These are phyloP conservation scores for Cryphonectria parasitica DNA, from an alignment of 2,329 filamentous ascomycete genomes.

Conservation along the genomic window DNA sequence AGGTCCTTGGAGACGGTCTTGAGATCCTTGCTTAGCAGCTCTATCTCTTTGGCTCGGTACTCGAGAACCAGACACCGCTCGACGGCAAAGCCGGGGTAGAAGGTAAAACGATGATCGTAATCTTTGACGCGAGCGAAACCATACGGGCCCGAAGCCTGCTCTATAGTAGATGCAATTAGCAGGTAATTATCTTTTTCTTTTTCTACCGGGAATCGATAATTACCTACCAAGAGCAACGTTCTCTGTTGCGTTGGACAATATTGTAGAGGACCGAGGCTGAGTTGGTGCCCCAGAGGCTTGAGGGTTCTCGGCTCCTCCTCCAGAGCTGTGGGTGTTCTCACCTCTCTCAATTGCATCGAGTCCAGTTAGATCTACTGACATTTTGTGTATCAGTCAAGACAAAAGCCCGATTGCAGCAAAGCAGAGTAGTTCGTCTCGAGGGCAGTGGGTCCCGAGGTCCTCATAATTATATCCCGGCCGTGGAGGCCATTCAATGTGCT, in stretches of 20 bases:
- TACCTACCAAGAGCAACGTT: background rate
- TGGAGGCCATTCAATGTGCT: background rate
- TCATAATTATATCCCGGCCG: background rate
- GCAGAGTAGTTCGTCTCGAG: background rate
- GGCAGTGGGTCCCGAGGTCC: background rate
- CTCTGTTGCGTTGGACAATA: background rate
- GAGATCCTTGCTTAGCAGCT: background rate
- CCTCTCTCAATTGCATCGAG: background rate
- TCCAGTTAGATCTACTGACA: background rate
- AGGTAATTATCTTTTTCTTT: no score
- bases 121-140: constrained; percentile 12
- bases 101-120: constrained; percentile 16
- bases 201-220: no score
- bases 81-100: constrained; percentile 6
- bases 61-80: constrained; percentile 11
- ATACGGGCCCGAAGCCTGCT: background rate
- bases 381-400: background rate
- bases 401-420: background rate
- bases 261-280: background rate
- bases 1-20: background rate
- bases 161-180: background rate
- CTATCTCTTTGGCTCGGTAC: background rate
- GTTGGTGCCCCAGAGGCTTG: background rate
- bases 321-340: background rate
- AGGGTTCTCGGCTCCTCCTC: background rate